Evolutionary conservation across 2,329 filamentous ascomycete species (phyloP).

Genomic region (Penicillium sp.): DNA sequence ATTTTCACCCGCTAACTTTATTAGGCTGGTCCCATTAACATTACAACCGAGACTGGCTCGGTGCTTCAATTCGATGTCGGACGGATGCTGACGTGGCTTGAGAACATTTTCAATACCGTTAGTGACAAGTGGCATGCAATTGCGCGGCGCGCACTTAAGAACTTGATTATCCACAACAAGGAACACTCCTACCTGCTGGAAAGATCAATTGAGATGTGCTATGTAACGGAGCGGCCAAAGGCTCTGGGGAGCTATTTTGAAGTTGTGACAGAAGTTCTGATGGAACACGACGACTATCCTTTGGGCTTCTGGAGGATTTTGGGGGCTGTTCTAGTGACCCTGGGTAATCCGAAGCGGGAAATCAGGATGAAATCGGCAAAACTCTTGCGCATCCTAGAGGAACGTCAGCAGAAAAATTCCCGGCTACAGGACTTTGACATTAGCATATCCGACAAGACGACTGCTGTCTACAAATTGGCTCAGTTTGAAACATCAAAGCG

Average conservation of each 20-base stretch:
- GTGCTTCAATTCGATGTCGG: slow-evolving; percentile 88
- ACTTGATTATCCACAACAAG: slow-evolving; percentile 87
- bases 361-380: slow-evolving; percentile 87
- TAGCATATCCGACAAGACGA: slow-evolving; percentile 97
- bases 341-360: slow-evolving; percentile 88
- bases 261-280: slow-evolving; percentile 85
- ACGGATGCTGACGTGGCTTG: slow-evolving; percentile 93
- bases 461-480: slow-evolving; percentile 94
- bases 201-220: slow-evolving; percentile 90
- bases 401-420: slow-evolving; percentile 80
- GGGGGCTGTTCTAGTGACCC: slow-evolving; percentile 84
- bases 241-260: slow-evolving; percentile 94
- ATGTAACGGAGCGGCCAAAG: slow-evolving; percentile 78
- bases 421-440: slow-evolving; percentile 98
- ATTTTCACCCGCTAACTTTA: slow-evolving; percentile 20
- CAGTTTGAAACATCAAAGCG: slow-evolving; percentile 96
- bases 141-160: slow-evolving; percentile 84
- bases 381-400: slow-evolving; percentile 79
- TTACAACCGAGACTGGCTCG: slow-evolving; percentile 86
- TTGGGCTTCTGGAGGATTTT: slow-evolving; percentile 90
- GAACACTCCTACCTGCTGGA: slow-evolving; percentile 85
- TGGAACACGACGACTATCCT: slow-evolving; percentile 80
- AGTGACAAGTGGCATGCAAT: slow-evolving; percentile 93
- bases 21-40: slow-evolving; percentile 72
- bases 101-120: slow-evolving; percentile 88